Percentiles rank a stretch among this genome's conserved stretches.
Conservation (phyloP, 2,329 filamentous ascomycete genomes). For the Epichloe uncinata region DNA sequence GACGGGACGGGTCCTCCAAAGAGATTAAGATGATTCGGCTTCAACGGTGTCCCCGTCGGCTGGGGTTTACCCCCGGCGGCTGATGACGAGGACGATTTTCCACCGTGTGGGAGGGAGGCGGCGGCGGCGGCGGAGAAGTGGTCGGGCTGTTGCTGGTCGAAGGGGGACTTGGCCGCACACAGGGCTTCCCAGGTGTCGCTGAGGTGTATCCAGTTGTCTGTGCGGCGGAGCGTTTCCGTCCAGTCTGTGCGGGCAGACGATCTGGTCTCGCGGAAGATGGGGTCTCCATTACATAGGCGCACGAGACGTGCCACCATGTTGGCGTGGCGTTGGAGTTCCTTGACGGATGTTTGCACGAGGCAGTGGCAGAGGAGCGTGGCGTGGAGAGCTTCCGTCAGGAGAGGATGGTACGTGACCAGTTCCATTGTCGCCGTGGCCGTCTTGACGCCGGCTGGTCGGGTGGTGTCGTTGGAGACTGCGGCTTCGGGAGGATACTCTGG, state of each 20-base stretch:
- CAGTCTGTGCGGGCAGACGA: constrained; percentile 66
- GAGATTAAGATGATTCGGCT: background rate
- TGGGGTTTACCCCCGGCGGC: constrained; percentile 7
- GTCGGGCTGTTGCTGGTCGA: background rate
- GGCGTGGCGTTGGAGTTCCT: constrained; percentile 66
- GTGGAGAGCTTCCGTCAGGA: constrained; percentile 67
- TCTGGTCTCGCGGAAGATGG: constrained; percentile 61
- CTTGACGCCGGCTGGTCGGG: background rate
- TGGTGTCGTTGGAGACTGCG: too few relatives aligned
- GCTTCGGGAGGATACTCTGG: constrained; percentile 49
- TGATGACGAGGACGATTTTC: constrained; percentile 26
- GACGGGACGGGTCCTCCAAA: background rate
- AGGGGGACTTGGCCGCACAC: constrained; percentile 31
- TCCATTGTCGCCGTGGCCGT: constrained; percentile 20
- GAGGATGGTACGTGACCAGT: constrained; percentile 57
- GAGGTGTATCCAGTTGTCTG: constrained; percentile 55
- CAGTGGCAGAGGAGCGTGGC: constrained; percentile 64
- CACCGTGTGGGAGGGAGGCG: background rate
- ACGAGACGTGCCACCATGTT: constrained; percentile 68
- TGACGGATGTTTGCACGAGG: constrained; percentile 65
- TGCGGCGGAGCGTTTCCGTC: constrained; percentile 58
- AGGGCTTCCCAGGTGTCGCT: constrained; percentile 54
- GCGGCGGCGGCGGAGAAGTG: background rate
- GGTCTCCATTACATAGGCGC: constrained; percentile 65
- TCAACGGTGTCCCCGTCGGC: constrained; percentile 8